Evolutionary conservation across 2,329 filamentous ascomycete genomes (phyloP), one percentile per base, ranked within the genome.

Genomic region (Fusarium buharicum): DNA sequence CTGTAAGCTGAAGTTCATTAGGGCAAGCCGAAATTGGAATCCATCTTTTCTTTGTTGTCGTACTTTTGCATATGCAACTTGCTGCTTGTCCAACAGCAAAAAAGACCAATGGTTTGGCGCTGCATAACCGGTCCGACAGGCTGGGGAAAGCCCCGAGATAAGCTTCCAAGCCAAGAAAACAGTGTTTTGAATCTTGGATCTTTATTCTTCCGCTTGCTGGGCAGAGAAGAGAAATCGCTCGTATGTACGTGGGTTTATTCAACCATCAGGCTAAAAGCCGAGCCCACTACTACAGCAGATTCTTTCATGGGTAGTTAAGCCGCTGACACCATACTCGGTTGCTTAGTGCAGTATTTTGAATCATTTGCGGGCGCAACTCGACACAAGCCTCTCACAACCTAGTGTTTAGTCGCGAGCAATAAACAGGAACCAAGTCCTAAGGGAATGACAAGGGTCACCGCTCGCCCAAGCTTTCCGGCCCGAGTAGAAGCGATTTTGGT

Each of bases 281-380:
- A 68, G 54, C 46, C 66, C 56, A 59, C 59, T 44, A 28, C 44
- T 39, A 37, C 24, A 37, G 50, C 27, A 28, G 27, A 11, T 41
- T 46, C 53, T 38, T 45, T 59, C 43, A 50, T 51, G 38, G 54
- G 24, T 49, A 33, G 47, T 48, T 53, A 61, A 66, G 66, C 64
- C 54, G 68, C 60, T 69, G 64, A 64, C 67, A 67, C 66, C 66
- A 66, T 66, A 54, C 55, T 69, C 49, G 57, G 51, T 55, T n/a
- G 49, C 55, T 58, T n/a, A 55, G 68, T 59, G 63, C 57, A 62
- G 52, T 45, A 59, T 46, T 59, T 68, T 57, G 66, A 70, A 69
- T 68, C 68, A 60, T 61, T 65, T 70, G 68, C 68, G 68, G 66
- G 66, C 68, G 68, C 66, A 70, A 50, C 33, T 54, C 27, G 46